Base-by-base conservation (phyloP, 2,329 filamentous ascomycete species). In the Chaetomium strumarium region DNA sequence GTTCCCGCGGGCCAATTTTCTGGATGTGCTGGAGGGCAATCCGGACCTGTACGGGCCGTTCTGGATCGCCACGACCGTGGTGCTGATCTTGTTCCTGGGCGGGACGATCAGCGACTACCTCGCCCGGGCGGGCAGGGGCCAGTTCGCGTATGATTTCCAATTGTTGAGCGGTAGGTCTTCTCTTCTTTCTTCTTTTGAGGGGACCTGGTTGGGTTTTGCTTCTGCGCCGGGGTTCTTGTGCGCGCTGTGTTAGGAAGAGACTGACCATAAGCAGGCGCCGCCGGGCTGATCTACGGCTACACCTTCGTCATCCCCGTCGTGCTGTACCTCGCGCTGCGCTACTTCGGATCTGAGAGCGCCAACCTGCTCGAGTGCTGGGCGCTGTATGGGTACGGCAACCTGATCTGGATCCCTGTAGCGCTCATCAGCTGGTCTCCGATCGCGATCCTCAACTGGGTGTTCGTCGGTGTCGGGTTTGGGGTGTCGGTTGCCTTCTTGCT, bases 61-160 rank as follows among this genome's bases (percentile, higher is more conserved):
- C 67, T 99, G 93, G 93, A 97, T 99, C 72, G 93, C 93, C 10
- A 97, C 93, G 0, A 97, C 93, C 0, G 93, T 99, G 10, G 86
- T 99, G 12, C 80, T 99, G 58, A 97, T 99, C 55, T 73, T 99
- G 31, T 99, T 99, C 72, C 70, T 99, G 41, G 93, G 92, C 1
- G 93, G 93, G 12, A 97, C 93, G 0, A 96, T 99, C 59, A 95
- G 86, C 66, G 86, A 93, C 70, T 97, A 95, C 70, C 74, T 96
- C 46, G 82, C 87, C 24, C 78, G 78, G 20, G 80, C 80, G 40
- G 76, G 75, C n/a, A 79, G 81, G 49, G 79, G 81, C 19, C 83
- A 87, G 53, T 96, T 96, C 68, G 84, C 85, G 43, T 97, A 97
- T 70, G 90, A 97, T 67, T 99, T 99, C 64, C 84, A 79, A 61